A percentile compares a stretch with the other conserved stretches of the same genome.
These are phyloP conservation scores for Sparassis latifolia DNA, from an alignment of 1,284 basidiomycete species.

Conservation along the genomic window DNA sequence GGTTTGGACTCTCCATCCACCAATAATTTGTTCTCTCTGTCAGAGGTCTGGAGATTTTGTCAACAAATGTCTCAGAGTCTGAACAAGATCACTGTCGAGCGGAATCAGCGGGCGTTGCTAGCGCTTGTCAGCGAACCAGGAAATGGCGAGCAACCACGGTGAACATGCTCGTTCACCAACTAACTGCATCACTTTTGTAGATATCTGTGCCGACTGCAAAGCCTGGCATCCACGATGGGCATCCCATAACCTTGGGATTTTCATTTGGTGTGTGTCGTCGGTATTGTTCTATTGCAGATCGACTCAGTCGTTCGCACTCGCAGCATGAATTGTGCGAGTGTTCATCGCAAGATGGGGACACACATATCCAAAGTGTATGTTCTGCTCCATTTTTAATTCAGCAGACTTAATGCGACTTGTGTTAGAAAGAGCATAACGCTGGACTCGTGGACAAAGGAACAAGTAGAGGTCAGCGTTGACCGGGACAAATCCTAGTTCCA, in stretches of 20 bases:
- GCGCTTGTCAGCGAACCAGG: constrained; percentile 67
- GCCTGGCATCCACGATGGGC: constrained; percentile 75
- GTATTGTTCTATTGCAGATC: too few species aligned
- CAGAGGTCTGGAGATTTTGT: too few species aligned
- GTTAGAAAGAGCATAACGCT: constrained; percentile 76
- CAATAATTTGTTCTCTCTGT: too few species aligned
- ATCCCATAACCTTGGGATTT: constrained; percentile 75
- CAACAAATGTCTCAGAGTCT: neutral
- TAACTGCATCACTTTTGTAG: constrained; percentile 29
- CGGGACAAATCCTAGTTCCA: too few species aligned
- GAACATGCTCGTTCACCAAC: constrained; percentile 10
- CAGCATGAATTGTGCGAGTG: constrained; percentile 77
- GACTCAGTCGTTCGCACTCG: neutral
- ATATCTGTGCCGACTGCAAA: constrained; percentile 82
- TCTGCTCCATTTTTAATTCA: constrained; percentile 8
- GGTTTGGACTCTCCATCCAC: too few species aligned
- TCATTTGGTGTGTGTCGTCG: constrained; percentile 54
- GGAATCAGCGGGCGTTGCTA: constrained; percentile 60
- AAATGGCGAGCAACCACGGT: constrained; percentile 49
- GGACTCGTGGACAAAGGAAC: constrained; percentile 82
- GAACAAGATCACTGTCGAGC: constrained; percentile 58
- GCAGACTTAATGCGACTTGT: constrained; percentile 1
- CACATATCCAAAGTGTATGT: constrained; percentile 80
- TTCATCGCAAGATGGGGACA: constrained; percentile 85
- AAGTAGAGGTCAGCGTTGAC: constrained; percentile 60